Base-by-base conservation (phyloP, 2,329 filamentous ascomycete genomes). In the Periconia macrospinosa region DNA sequence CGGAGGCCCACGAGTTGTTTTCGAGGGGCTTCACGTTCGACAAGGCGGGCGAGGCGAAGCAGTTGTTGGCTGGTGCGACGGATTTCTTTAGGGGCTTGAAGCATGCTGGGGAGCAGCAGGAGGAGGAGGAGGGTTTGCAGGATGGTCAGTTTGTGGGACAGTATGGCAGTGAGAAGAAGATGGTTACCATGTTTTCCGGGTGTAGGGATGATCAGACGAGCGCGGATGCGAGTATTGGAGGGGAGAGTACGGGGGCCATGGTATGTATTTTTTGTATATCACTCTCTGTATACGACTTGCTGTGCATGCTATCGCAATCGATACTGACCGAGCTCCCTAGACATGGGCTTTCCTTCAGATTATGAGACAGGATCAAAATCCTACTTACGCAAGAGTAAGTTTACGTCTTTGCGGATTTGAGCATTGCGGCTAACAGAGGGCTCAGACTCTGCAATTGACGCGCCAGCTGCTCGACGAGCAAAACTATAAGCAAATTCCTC, bases 21-120 rank as follows among this genome's bases (percentile, higher is more conserved):
- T 71, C 77, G 20, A 79, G 81, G 3, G 80, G 80, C 15, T 81
- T 83, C 60, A 53, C 74, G 69, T 73, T 83, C 75, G 20, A 74
- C 45, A 80, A 80, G 50, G 50, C 83, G 2, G 74, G 75, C 11
- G 81, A 83, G 55, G 82, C 82, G 18, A 70, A 77, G 54, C 74
- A 81, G 59, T 68, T 85, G 6, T 75, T 83, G 30, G 81, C 78
- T 0, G 81, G 81, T 40, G 82, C 82, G 2, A 80, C 76, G 0
- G 74, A 71, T 45, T 85, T 85, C 65, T 84, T 84, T 70, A 75
- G 78, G 52, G 75, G 79, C 2, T 64, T 84, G 41, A 75, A 75
- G 45, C 79, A 83, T 61, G 73, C 76, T 57, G 70, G 71, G 3
- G 68, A 76, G 33, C 70, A 79, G 49, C 71, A 80, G 45, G 75